Evolutionary conservation across 1,139 yeast species (phyloP).

Genomic region (Geotrichum reessii): DNA sequence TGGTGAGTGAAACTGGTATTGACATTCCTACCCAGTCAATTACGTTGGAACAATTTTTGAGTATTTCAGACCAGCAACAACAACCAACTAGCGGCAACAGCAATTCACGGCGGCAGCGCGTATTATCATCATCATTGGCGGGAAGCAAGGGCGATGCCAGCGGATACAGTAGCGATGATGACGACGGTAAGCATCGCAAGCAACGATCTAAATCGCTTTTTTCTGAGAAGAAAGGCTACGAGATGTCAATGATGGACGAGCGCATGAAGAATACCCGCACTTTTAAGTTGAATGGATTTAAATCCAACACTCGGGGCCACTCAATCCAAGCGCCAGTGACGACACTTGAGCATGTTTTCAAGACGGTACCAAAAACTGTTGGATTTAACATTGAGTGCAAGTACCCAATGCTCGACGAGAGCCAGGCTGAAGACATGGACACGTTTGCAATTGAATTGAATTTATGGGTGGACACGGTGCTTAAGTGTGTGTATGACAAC

Average conservation of each 20-base stretch:
- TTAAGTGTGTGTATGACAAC: slow-evolving; percentile 73
- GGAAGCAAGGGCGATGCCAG: slow-evolving; percentile 18
- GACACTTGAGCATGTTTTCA: slow-evolving; percentile 77
- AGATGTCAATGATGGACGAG: slow-evolving; percentile 40
- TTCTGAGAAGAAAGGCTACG: slow-evolving; percentile 8
- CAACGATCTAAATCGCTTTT: slow-evolving; percentile 29
- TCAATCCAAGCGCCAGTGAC: slow-evolving; percentile 91
- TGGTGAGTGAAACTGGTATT: slow-evolving; percentile 93
- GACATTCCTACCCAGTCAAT: slow-evolving; percentile 94
- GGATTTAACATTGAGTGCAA: slow-evolving; percentile 95
- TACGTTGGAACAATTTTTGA: slow-evolving; percentile 83
- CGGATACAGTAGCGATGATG: slow-evolving; percentile 20
- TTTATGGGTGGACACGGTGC: slow-evolving; percentile 66
- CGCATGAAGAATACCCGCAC: slow-evolving; percentile 85
- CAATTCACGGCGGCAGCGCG: background rate
- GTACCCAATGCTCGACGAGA: slow-evolving; percentile 94
- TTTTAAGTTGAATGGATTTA: slow-evolving; percentile 78
- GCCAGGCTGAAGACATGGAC: slow-evolving; percentile 83
- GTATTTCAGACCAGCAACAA: slow-evolving; percentile 30
- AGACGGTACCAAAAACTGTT: slow-evolving; percentile 70
- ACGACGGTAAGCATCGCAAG: slow-evolving; percentile 1
- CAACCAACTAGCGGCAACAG: background rate
- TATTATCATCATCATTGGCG: background rate
- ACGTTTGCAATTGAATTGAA: slow-evolving; percentile 79
- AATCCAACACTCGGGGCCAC: slow-evolving; percentile 85